Percentiles rank a stretch among this genome's conserved stretches.
Conservation (phyloP, 2,329 filamentous ascomycete genomes). For the Rachicladosporium sp. region DNA sequence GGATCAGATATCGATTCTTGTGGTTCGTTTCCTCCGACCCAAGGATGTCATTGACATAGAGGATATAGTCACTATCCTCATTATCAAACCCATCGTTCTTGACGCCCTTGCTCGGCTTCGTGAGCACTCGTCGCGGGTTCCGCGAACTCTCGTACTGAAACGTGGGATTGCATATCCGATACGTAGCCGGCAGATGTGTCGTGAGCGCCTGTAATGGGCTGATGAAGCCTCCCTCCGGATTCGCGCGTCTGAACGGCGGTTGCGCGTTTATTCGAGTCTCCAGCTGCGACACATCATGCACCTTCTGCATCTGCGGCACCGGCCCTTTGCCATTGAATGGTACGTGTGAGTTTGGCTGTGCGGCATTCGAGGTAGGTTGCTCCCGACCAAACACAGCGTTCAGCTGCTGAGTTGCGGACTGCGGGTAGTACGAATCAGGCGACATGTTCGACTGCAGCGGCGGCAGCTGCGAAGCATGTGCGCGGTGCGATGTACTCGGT, state of each 20-base stretch:
- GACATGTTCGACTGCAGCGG: conserved; percentile 51
- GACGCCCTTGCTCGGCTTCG: conserved; percentile 93
- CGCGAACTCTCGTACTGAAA: conserved; percentile 99
- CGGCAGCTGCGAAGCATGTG: conserved; percentile 57
- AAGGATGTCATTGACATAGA: conserved; percentile 97
- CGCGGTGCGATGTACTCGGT: conserved; percentile 30
- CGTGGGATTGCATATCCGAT: conserved; percentile 92
- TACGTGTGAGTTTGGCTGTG: conserved; percentile 26
- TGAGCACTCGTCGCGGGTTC: conserved; percentile 88
- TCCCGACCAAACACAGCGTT: conserved; percentile 51
- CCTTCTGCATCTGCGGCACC: conserved; percentile 77
- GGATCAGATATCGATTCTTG: conserved; percentile 96
- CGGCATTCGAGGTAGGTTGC: conserved; percentile 10
- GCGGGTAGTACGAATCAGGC: conserved; percentile 46
- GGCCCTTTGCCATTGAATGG: conserved; percentile 38
- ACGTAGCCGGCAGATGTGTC: conserved; percentile 82
- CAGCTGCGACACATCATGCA: conserved; percentile 60
- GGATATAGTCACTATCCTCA: conserved; percentile 96
- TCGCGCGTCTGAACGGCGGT: conserved; percentile 81
- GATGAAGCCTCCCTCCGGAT: conserved; percentile 95
- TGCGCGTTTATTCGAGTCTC: conserved; percentile 75
- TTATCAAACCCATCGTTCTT: conserved; percentile 99
- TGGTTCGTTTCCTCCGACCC: conserved; percentile 96
- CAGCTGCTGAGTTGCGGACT: conserved; percentile 56
- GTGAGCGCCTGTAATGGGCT: conserved; percentile 94